Base-by-base conservation (phyloP, 2,329 filamentous ascomycete genomes). In the Fusarium zealandicum region DNA sequence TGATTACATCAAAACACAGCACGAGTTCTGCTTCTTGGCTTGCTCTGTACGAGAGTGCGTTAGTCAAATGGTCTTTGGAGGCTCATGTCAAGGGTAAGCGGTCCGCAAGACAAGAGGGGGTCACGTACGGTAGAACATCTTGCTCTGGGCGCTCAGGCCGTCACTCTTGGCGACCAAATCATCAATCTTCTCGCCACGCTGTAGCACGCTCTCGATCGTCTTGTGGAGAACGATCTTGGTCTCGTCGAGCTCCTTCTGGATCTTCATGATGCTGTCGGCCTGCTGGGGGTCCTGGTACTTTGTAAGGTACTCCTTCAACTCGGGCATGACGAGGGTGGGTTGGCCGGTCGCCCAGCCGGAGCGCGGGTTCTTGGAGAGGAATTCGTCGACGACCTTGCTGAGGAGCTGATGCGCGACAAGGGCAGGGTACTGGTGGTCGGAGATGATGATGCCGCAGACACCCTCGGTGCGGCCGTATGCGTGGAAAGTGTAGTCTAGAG, bases 221-320 rank as follows among this genome's bases (percentile, higher is more conserved):
- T 98, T 96, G 79, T 98, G 92, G 68, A 99, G 82, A 54, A 96
- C 89, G 71, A 96, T 93, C 84, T 97, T 98, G 57, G 93, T 98
- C 82, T 97, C 93, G 71, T 98, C 93, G 57, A 99, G 82, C 79
- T 99, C 92, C 78, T 92, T 90, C 76, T 98, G 93, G 69, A 99
- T 97, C 82, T 92, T 93, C 81, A 92, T 85, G 72, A 98, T 96
- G 76, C 88, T 93, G 78, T 96, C 92, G 64, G 92, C 93, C 77
- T 96, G 84, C 70, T 87, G 81, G 11, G 93, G 92, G 73, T 97
- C 90, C 78, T 96, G 90, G 78, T 92, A 96, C 69, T 82, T 82
- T 69, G 70, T 69, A 40, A 85, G 72, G 75, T 96, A 96, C 35
- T 92, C 89, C 73, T 90, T 88, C 50, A 98, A 82, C 71, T 89